Evolutionary conservation across 164 flowering plant genomes (phyloP).

Genomic region (Sedum album): DNA sequence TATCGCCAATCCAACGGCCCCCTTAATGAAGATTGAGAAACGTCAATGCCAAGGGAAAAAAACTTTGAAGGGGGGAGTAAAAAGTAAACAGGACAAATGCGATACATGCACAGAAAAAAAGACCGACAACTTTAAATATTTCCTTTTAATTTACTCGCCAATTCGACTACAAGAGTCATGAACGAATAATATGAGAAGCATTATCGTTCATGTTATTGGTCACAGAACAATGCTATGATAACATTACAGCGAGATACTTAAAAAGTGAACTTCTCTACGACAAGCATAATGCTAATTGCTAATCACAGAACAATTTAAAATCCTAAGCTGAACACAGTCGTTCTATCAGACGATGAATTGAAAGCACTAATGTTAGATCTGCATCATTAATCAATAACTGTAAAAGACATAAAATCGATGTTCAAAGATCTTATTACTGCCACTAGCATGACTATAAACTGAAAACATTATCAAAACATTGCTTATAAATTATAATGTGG

Average conservation of each 20-base stretch:
- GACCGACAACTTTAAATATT: too few species aligned
- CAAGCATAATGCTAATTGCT: background rate
- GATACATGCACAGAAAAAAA: too few species aligned
- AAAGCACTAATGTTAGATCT: background rate
- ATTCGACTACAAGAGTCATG: too few species aligned
- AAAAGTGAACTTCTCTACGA: background rate
- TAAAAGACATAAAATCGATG: background rate
- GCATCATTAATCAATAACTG: background rate
- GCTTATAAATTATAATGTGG: too few species aligned
- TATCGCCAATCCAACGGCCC: conserved; percentile 98
- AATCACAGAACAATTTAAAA: background rate
- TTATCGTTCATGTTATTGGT: too few species aligned
- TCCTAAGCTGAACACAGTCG: background rate
- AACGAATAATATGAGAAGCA: too few species aligned
- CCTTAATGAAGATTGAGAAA: conserved; percentile 36
- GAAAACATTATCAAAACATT: background rate
- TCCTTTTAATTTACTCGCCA: too few species aligned
- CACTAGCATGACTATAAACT: background rate
- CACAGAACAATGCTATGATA: too few species aligned
- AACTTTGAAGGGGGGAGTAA: background rate
- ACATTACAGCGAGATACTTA: background rate
- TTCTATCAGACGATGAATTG: background rate
- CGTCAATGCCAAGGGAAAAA: background rate
- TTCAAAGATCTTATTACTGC: background rate
- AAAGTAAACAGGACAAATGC: background rate